Base-by-base conservation (phyloP, 2,329 filamentous ascomycete genomes). In the Didymella lethalis region DNA sequence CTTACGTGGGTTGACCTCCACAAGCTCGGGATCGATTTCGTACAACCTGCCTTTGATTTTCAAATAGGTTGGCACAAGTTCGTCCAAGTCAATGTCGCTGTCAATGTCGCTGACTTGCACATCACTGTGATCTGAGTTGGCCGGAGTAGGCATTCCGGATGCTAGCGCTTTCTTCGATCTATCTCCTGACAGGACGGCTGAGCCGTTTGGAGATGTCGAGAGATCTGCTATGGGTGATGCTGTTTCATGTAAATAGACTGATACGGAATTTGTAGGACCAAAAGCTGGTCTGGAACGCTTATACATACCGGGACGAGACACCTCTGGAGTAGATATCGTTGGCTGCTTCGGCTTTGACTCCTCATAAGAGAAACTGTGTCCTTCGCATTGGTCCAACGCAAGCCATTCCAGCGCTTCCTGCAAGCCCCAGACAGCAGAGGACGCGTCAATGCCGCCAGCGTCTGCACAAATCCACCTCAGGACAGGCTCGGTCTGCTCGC, bases 381-480 rank as follows among this genome's bases (percentile, higher is more conserved):
- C 85, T 62, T 83, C 79, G 14, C 84, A 79, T 67, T 89, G 91
- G 72, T 95, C 86, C 64, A 91, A 82, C n/a, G 92, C 91, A 53
- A 98, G 84, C 92, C 93, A 97, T 68, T 97, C 92, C 20, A 99
- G 76, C 26, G 91, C 88, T 77, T 97, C 93, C 61, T 96, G 90
- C 34, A 98, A 80, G 10, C 93, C 93, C 91, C 92, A 96, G 14
- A 93, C 85, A 43, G 84, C 83, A 23, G 80, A 70, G 2, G 82
- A 79, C 54, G 89, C 84, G 62, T 87, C 88, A n/a, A 76, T 29
- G 34, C 65, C 65, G 36, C 64, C 69, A 23, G 77, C 75, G 57
- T 75, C 69, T 14, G 73, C 73, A 51, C 74, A 77, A 0, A 77
- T 62, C 75, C 75, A 77, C 50, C 61, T 68, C 41, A 76, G 52